A percentile compares a stretch with the other conserved stretches of the same genome.
Evolutionary conservation across 176 grass and related monocot species (phyloP).

Genomic region (Puccinellia tenuiflora): DNA sequence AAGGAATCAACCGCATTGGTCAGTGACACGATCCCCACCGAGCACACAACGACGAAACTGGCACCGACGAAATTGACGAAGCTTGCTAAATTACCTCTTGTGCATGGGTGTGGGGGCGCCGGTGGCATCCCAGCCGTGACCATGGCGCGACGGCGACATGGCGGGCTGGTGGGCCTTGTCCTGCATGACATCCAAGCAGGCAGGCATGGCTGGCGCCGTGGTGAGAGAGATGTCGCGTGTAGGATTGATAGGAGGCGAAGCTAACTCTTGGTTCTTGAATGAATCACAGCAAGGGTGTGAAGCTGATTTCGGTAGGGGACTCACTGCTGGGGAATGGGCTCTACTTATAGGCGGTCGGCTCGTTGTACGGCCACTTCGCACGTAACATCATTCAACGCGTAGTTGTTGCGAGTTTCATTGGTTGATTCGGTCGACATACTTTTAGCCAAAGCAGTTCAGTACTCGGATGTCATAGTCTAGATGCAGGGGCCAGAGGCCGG

Average conservation of each 20-base stretch:
- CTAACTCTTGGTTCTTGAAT: neutral
- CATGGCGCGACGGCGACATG: constrained; percentile 41
- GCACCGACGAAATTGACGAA: too few species aligned
- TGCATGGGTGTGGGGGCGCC: constrained; percentile 49
- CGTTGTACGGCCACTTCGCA: neutral
- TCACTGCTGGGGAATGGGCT: neutral
- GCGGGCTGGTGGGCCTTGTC: constrained; percentile 41
- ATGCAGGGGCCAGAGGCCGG: too few species aligned
- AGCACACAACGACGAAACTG: too few species aligned
- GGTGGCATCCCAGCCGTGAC: constrained; percentile 45
- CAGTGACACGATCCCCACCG: neutral
- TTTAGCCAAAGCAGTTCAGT: neutral
- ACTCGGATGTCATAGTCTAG: neutral
- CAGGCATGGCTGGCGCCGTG: constrained; percentile 42
- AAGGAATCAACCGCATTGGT: neutral
- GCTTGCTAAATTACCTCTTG: too few species aligned
- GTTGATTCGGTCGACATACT: neutral
- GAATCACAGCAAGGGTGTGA: neutral
- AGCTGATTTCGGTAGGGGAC: neutral
- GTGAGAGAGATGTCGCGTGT: constrained; percentile 16
- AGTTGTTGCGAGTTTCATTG: neutral
- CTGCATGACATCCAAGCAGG: constrained; percentile 29
- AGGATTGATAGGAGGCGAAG: constrained; percentile 25
- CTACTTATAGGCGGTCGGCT: constrained; percentile 26
- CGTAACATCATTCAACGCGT: neutral